These are phyloP conservation scores for Suillus brevipes DNA, from an alignment of 768 basidiomycete genomes.

Conservation along the genomic window DNA sequence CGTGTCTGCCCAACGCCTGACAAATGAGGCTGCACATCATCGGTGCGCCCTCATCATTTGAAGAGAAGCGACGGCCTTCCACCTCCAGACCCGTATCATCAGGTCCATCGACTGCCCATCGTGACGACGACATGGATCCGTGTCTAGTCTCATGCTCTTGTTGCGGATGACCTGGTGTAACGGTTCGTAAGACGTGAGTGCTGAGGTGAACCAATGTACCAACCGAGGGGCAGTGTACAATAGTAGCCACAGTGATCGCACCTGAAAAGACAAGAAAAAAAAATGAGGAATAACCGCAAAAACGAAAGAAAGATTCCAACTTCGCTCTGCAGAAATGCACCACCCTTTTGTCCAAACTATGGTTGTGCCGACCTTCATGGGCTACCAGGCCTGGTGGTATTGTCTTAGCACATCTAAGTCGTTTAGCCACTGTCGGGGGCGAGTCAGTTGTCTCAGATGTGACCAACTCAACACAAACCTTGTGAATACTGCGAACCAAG, in stretches of 20 bases:
- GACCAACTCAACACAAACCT: conserved; percentile 32
- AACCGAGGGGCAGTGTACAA: conserved; percentile 58
- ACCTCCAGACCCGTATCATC: conserved; percentile 52
- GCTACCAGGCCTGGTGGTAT: conserved; percentile 43
- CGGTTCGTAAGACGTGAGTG: neutral
- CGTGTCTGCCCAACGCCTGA: conserved; percentile 54
- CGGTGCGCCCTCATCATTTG: conserved; percentile 57
- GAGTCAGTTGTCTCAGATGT: neutral
- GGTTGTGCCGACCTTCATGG: conserved; percentile 52
- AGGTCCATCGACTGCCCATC: conserved; percentile 57
- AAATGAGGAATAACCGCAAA: neutral
- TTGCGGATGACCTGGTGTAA: conserved; percentile 51
- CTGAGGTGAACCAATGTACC: neutral
- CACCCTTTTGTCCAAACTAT: conserved; percentile 42
- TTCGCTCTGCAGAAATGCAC: conserved; percentile 57
- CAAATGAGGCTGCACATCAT: conserved; percentile 65
- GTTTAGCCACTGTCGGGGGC: conserved; percentile 42
- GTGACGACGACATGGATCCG: conserved; percentile 60
- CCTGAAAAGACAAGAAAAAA: conserved; percentile 26
- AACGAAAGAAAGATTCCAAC: conserved; percentile 26
- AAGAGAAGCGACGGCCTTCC: conserved; percentile 53
- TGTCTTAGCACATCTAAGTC: conserved; percentile 47
- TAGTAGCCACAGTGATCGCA: conserved; percentile 59
- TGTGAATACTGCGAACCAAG: conserved; percentile 47
- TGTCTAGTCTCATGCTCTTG: conserved; percentile 63